Percentiles rank a stretch among this genome's conserved stretches.
Conservation (phyloP, 371 early-diverging fungal genomes). For the Rhizopus arrhizus region DNA sequence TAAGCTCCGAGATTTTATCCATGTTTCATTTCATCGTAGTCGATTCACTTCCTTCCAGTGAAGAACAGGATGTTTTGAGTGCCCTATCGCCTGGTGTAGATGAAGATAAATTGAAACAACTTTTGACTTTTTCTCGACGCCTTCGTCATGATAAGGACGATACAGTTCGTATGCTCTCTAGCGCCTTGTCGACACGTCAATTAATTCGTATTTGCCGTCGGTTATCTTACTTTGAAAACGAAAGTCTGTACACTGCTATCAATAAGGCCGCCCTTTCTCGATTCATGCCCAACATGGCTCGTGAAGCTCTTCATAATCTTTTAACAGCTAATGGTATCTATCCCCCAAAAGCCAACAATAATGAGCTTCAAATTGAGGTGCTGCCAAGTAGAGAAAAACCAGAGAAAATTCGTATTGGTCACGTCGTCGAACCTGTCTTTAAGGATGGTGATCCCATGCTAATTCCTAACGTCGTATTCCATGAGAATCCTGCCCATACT, state of each 20-base stretch:
- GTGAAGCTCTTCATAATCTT: slow-evolving; percentile 67
- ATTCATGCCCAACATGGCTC: slow-evolving; percentile 75
- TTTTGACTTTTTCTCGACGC: slow-evolving; percentile 67
- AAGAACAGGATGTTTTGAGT: slow-evolving; percentile 64
- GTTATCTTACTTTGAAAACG: slow-evolving; percentile 68
- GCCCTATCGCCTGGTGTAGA: slow-evolving; percentile 69
- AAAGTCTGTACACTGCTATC: slow-evolving; percentile 68
- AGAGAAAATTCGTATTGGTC: slow-evolving; percentile 57
- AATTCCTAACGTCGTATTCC: slow-evolving; percentile 74
- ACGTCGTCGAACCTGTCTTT: slow-evolving; percentile 58
- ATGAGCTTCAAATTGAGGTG: slow-evolving; percentile 58
- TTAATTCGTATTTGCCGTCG: slow-evolving; percentile 79
- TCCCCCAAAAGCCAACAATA: slow-evolving; percentile 39
- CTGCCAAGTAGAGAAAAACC: slow-evolving; percentile 57
- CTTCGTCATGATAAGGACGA: slow-evolving; percentile 72
- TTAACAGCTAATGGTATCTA: slow-evolving; percentile 64
- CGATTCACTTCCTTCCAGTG: slow-evolving; percentile 62
- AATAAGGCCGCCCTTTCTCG: slow-evolving; percentile 75
- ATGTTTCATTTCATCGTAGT: slow-evolving; percentile 80
- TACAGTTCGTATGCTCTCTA: slow-evolving; percentile 62
- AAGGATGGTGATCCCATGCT: slow-evolving; percentile 66
- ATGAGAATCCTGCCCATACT: slow-evolving; percentile 77
- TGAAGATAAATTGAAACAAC: slow-evolving; percentile 52
- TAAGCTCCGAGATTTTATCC: slow-evolving; percentile 70
- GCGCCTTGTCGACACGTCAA: slow-evolving; percentile 74